Conservation (phyloP, 1,139 yeast species). For the Yamadazyma conglobata region DNA sequence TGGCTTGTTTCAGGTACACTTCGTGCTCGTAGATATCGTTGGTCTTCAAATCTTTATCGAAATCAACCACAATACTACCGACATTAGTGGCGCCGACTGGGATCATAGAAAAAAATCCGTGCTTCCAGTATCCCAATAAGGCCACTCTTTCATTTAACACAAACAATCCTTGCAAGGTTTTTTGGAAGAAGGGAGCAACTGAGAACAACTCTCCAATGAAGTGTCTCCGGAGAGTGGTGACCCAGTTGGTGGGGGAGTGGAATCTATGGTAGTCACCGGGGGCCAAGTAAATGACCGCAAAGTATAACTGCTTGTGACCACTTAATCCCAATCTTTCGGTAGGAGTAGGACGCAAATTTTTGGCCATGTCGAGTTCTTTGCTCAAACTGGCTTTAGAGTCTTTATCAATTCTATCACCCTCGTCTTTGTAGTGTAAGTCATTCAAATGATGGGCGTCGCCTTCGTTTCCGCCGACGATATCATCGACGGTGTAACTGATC, state of each 20-base stretch:
- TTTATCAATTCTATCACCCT: conserved; percentile 52
- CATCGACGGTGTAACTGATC: conserved; percentile 68
- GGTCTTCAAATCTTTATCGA: conserved; percentile 87
- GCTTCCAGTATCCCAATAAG: conserved; percentile 89
- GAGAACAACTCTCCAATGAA: conserved; percentile 94
- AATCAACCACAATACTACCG: conserved; percentile 88
- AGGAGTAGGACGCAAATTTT: conserved; percentile 38
- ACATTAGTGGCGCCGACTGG: conserved; percentile 99
- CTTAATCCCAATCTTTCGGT: conserved; percentile 24
- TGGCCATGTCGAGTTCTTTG: conserved; percentile 42
- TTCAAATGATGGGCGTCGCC: conserved; percentile 33
- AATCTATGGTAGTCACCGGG: conserved; percentile 98
- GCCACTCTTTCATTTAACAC: conserved; percentile 95
- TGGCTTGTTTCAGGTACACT: conserved; percentile 27
- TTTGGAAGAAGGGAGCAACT: conserved; percentile 95
- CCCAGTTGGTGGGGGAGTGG: conserved; percentile 98
- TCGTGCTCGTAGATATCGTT: conserved; percentile 66
- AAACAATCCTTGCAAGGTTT: conserved; percentile 79
- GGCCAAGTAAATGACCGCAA: conserved; percentile 90
- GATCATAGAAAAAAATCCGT: conserved; percentile 97
- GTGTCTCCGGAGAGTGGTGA: conserved; percentile 86
- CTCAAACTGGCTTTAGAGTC: conserved; percentile 31
- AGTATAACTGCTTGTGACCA: conserved; percentile 62
- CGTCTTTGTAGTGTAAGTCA: conserved; percentile 50
- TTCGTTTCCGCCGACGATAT: conserved; percentile 52